Evolutionary conservation across 73 alveolate species (phyloP).

Genomic region (Blepharisma japonicum): DNA sequence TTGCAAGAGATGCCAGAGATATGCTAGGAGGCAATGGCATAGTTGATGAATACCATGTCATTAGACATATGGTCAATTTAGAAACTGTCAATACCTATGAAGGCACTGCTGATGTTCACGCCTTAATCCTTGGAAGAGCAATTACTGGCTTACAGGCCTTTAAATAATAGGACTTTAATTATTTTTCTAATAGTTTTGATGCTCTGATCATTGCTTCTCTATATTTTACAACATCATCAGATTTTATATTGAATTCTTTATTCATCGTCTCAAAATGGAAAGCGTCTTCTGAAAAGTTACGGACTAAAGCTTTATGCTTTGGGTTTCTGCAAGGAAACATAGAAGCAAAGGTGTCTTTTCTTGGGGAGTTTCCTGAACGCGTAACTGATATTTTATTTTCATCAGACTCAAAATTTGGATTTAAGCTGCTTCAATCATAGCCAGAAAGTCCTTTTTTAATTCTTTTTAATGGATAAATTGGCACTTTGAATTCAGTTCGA

Average conservation of each 20-base stretch:
- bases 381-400: not conserved
- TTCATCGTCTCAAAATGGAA: not conserved
- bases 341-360: not conserved
- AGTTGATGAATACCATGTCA: conserved; percentile 86
- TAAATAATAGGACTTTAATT: conserved; percentile 3
- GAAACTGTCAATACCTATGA: conserved; percentile 88
- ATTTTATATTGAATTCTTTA: conserved; percentile 20
- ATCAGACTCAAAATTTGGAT: not conserved
- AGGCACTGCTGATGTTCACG: conserved; percentile 80
- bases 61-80: conserved; percentile 83
- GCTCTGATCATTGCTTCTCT: conserved; percentile 21
- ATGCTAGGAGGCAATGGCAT: conserved; percentile 95
- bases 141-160: conserved; percentile 91
- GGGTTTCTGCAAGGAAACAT: conserved; percentile 21
- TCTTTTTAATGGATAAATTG: not conserved
- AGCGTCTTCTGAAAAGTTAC: not conserved
- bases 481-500: conserved; percentile 24
- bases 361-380: not conserved
- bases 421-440: conserved; percentile 18
- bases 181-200: too few relatives aligned
- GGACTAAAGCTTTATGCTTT: not conserved
- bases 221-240: not conserved
- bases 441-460: conserved; percentile 29
- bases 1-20: conserved; percentile 90
- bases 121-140: conserved; percentile 84